These are phyloP conservation scores for Neonectria punicea DNA, from an alignment of 2,329 filamentous ascomycete genomes.

Conservation along the genomic window DNA sequence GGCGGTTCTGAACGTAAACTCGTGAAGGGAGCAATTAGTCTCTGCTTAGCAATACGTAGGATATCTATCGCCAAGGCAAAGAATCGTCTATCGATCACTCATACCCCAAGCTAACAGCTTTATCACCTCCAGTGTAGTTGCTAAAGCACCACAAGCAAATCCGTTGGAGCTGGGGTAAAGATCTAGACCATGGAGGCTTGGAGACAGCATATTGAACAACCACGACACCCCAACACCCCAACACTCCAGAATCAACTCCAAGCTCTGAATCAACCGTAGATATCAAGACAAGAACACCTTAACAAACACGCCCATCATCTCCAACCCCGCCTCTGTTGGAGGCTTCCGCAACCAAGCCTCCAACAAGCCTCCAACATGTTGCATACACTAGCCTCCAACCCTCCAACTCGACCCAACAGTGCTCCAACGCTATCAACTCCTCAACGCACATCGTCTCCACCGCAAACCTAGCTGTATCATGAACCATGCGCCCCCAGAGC, in stretches of 20 bases:
- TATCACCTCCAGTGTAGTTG: too few relatives aligned
- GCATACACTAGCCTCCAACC: slow-evolving; percentile 1
- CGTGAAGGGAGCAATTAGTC: neutral
- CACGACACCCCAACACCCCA: neutral
- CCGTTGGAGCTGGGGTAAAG: neutral
- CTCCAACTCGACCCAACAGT: neutral
- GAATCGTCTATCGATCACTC: neutral
- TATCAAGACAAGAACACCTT: too few relatives aligned
- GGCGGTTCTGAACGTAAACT: neutral
- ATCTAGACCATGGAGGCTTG: neutral
- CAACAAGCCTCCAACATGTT: neutral
- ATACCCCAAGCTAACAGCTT: neutral
- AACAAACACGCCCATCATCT: neutral
- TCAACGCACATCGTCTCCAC: neutral
- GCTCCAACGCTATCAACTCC: neutral
- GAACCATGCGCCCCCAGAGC: slow-evolving; percentile 3
- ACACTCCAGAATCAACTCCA: neutral
- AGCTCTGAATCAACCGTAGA: neutral
- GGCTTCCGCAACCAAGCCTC: neutral
- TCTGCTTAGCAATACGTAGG: neutral
- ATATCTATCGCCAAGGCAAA: neutral
- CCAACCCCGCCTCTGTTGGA: neutral
- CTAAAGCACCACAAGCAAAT: too few relatives aligned
- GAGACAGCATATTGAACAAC: neutral
- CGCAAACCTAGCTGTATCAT: neutral